These are phyloP conservation scores for Ehretia macrophylla DNA, from an alignment of 257 asterid species.

Conservation along the genomic window DNA sequence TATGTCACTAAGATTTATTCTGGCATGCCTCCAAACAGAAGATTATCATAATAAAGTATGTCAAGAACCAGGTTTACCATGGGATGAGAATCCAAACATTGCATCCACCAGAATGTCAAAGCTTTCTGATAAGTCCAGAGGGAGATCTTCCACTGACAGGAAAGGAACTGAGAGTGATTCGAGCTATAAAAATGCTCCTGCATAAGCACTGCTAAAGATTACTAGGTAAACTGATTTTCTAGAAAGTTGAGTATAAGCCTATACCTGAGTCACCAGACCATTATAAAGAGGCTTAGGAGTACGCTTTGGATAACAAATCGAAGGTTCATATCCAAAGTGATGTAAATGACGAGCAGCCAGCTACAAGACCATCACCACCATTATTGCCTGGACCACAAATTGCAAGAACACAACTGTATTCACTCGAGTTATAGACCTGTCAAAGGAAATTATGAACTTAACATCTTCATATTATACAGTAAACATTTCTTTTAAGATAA, in stretches of 20 bases:
- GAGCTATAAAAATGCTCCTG: constrained; percentile 50
- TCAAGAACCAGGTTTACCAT: constrained; percentile 39
- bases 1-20: too few relatives aligned
- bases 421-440: constrained; percentile 69
- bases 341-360: constrained; percentile 93
- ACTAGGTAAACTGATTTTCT: not conserved
- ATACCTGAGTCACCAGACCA: constrained; percentile 89
- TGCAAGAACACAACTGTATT: constrained; percentile 63
- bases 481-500: not conserved
- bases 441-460: not conserved
- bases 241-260: constrained; percentile 8
- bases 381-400: constrained; percentile 96
- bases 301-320: constrained; percentile 80
- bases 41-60: not conserved
- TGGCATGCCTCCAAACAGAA: too few relatives aligned
- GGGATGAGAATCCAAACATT: constrained; percentile 90
- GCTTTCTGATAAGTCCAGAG: constrained; percentile 59
- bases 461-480: not conserved
- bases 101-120: constrained; percentile 84
- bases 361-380: constrained; percentile 98
- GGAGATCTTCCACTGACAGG: constrained; percentile 73
- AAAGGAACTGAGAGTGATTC: constrained; percentile 81
- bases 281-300: constrained; percentile 68
- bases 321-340: constrained; percentile 80
- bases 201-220: constrained; percentile 29